Base-by-base conservation (phyloP, 1,284 basidiomycete species). In the Trichosporon inkin region DNA sequence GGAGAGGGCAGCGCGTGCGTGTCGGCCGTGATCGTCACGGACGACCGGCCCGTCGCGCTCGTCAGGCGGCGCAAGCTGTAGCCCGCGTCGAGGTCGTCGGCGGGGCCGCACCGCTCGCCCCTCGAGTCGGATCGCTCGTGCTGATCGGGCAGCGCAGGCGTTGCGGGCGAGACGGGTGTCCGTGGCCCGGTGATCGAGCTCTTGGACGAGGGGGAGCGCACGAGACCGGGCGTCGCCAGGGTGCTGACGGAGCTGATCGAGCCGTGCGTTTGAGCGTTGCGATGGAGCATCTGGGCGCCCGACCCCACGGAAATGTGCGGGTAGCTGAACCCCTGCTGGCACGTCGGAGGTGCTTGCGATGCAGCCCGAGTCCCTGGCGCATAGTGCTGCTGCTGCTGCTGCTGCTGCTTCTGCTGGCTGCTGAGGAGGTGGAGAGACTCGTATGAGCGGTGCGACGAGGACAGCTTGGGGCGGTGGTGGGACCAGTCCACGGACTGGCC, bases 41-140 rank as follows among this genome's bases (percentile, higher is more conserved):
- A 41, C n/a, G 59, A 60, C 10, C 44, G 44, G 16, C 44, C 44
- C 14, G 47, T 55, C 34, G 54, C 54, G n/a, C 47, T 52, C 11
- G 58, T 54, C 7, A 53, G 38, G 6, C 59, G 59, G 38, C 51
- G 59, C n/a, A n/a, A n/a, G n/a, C n/a, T n/a, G n/a, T n/a, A n/a
- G n/a, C n/a, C n/a, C n/a, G n/a, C n/a, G n/a, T n/a, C n/a, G n/a
- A n/a, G n/a, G n/a, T n/a, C 22, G 24, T 60, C 59, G 34, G 47
- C 20, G 8, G 24, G 16, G 19, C 32, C 16, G 37, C 16, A 10
- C 0, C 41, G 2, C 20, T 44, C 41, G 10, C 13, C 13, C 20
- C 22, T 16, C 6, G 28, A 32, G 28, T 49, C 28, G 3, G 44
- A 19, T 16, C 19, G 40, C 19, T 41, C 40, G 20, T 8, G 38